Evolutionary conservation across 2,329 filamentous ascomycete genomes (phyloP).

Genomic region (Thelonectria rubi): DNA sequence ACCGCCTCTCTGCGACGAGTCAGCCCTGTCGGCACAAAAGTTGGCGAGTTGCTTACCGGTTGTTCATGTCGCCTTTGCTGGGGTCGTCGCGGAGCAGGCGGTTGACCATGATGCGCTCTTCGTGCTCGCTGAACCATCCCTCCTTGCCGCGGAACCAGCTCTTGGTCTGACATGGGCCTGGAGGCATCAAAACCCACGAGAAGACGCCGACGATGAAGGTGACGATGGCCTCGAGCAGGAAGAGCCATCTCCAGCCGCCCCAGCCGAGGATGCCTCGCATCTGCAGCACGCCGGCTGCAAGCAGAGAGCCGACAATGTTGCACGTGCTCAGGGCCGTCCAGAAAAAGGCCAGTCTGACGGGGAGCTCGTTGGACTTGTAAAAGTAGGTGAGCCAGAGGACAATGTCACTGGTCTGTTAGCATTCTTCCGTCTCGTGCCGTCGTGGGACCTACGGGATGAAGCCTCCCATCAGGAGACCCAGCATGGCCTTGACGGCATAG

Average conservation of each 20-base stretch:
- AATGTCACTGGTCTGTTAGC: constrained; percentile 47
- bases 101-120: constrained; percentile 71
- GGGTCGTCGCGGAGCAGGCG: constrained; percentile 68
- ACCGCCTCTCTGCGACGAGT: constrained; percentile 52
- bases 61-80: constrained; percentile 69
- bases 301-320: constrained; percentile 61
- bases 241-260: constrained; percentile 54
- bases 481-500: constrained; percentile 52
- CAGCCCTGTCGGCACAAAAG: not conserved
- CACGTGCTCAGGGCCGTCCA: constrained; percentile 72
- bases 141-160: constrained; percentile 65
- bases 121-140: constrained; percentile 70
- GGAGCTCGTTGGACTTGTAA: constrained; percentile 76
- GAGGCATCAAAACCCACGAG: constrained; percentile 57
- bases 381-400: constrained; percentile 78
- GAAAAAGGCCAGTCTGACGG: constrained; percentile 72
- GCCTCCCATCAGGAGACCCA: constrained; percentile 60
- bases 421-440: not conserved
- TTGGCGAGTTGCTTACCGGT: constrained; percentile 47
- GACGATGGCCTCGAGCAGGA: constrained; percentile 61
- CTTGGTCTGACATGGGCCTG: constrained; percentile 59
- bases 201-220: constrained; percentile 55
- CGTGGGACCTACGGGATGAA: constrained; percentile 56
- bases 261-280: constrained; percentile 50
- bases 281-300: constrained; percentile 53